phyloP scores from a whole-genome alignment of 179 eudicot genomes.

The Camellia oleifera region DNA sequence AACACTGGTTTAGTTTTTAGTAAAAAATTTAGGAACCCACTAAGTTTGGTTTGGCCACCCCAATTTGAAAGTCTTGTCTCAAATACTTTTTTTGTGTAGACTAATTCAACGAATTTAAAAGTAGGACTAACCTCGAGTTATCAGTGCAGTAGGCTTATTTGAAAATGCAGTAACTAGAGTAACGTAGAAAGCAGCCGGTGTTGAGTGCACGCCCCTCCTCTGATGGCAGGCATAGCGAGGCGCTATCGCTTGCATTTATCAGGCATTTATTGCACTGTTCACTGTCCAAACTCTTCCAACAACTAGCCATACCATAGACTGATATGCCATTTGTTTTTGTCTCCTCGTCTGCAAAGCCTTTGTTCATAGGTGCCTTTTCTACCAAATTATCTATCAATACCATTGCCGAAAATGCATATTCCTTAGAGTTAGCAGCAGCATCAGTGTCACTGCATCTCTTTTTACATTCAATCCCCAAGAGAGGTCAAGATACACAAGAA shows the following conservation, averaged over 20 bases:
- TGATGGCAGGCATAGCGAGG: neutral
- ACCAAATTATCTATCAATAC: neutral
- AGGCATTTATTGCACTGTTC: neutral
- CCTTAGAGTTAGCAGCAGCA: neutral
- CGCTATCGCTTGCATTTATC: neutral
- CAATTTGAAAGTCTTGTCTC: too few relatives aligned
- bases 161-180: neutral
- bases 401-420: neutral
- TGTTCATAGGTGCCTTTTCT: neutral
- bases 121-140: too few relatives aligned
- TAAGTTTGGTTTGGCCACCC: too few relatives aligned
- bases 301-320: neutral
- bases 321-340: neutral
- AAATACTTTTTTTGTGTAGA: too few relatives aligned
- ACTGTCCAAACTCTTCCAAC: slow-evolving; percentile 5
- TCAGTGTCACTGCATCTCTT: neutral
- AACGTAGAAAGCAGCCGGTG: slow-evolving; percentile 1
- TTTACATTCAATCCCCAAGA: too few relatives aligned
- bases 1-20: too few relatives aligned
- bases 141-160: neutral
- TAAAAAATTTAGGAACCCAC: too few relatives aligned
- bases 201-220: neutral
- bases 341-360: neutral
- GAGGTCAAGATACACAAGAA: too few relatives aligned
- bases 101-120: too few relatives aligned